phyloP scores from a whole-genome alignment of 2,329 filamentous ascomycete species.

The Ceratocystiopsis brevicomis region DNA sequence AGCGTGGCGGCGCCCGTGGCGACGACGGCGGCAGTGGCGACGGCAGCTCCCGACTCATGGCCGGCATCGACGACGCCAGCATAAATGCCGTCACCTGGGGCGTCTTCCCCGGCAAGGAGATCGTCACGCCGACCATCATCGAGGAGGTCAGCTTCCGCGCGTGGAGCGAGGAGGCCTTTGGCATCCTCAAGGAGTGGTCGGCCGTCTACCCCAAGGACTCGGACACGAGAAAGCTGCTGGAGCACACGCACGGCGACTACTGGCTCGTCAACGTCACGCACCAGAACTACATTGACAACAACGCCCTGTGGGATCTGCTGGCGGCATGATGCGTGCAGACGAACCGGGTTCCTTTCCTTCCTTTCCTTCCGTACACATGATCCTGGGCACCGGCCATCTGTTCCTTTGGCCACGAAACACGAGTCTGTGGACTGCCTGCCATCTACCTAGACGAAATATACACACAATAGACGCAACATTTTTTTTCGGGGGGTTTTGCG shows the following conservation, averaged over 20 bases:
- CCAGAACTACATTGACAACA: constrained; percentile 53
- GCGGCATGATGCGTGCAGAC: no score
- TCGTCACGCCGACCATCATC: constrained; percentile 95
- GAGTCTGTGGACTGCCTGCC: no score
- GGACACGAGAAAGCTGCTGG: constrained; percentile 52
- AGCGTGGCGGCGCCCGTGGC: constrained; percentile 13
- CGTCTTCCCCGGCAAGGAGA: constrained; percentile 96
- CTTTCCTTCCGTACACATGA: no score
- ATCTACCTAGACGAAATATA: no score
- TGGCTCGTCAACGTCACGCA: constrained; percentile 89
- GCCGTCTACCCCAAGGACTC: constrained; percentile 64
- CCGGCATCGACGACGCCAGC: constrained; percentile 23
- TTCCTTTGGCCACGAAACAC: no score
- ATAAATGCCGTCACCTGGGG: constrained; percentile 98
- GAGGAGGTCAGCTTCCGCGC: constrained; percentile 94
- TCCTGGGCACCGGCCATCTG: neutral
- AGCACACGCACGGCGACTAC: constrained; percentile 44
- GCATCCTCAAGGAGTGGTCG: constrained; percentile 88
- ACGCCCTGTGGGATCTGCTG: constrained; percentile 55
- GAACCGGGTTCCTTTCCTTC: no score
- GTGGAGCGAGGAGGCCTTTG: constrained; percentile 91
- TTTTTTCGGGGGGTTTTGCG: no score
- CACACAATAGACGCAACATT: no score
- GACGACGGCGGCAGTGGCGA: constrained; percentile 13
- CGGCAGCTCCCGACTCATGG: neutral